A percentile compares a stretch with the other conserved stretches of the same genome.
Evolutionary conservation across 176 grass and related monocot species (phyloP).

Genomic region (Ensete ventricosum): DNA sequence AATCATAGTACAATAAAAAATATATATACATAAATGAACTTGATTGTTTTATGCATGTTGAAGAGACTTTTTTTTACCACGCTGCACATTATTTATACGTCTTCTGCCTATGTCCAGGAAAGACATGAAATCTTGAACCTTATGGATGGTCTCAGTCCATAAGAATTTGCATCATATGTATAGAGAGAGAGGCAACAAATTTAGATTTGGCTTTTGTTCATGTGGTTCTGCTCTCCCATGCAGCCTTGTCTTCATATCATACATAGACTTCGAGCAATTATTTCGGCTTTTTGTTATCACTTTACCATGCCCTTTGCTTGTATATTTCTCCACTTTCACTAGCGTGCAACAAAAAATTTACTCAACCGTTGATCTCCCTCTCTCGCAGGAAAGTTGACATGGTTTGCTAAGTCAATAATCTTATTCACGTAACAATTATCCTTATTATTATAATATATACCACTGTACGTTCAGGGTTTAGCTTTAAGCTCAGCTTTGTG

Average conservation of each 20-base stretch:
- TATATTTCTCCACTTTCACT: background rate
- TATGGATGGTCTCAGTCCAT: background rate
- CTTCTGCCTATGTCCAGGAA: background rate
- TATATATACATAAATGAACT: too few species aligned
- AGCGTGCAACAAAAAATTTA: background rate
- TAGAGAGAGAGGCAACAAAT: conserved; percentile 22
- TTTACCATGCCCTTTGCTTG: background rate
- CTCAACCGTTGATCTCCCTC: too few species aligned
- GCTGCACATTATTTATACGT: too few species aligned
- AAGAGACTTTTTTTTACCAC: too few species aligned
- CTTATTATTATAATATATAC: too few species aligned
- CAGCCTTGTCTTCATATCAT: conserved; percentile 13
- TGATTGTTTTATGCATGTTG: too few species aligned
- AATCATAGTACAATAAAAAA: too few species aligned
- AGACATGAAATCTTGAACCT: background rate
- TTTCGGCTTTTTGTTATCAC: background rate
- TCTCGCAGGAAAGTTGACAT: too few species aligned
- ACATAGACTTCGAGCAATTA: background rate
- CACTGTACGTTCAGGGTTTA: too few species aligned
- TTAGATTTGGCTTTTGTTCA: background rate
- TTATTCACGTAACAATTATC: too few species aligned
- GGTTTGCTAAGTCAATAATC: background rate
- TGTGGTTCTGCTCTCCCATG: background rate
- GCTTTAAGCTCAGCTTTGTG: too few species aligned
- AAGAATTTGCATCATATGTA: conserved; percentile 19